A percentile compares a stretch with the other conserved stretches of the same genome.
These are phyloP conservation scores for Kurtzmaniella quercitrusa DNA, from an alignment of 1,139 yeast genomes.

Conservation along the genomic window DNA sequence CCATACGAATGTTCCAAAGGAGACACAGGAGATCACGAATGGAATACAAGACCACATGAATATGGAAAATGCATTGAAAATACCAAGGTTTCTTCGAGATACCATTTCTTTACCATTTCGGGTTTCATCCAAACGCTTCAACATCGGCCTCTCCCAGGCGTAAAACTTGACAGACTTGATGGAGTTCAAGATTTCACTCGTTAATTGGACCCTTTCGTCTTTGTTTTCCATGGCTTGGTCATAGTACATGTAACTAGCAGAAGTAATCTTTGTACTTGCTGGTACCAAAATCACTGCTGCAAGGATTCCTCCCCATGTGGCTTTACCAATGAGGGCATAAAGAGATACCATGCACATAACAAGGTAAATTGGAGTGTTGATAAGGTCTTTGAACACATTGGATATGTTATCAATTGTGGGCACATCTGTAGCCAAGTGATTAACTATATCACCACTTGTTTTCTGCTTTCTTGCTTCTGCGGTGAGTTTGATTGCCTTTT, in stretches of 20 bases:
- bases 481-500: constrained; percentile 31
- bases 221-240: constrained; percentile 24
- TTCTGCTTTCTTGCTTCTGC: constrained; percentile 36
- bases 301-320: constrained; percentile 33
- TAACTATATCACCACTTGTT: constrained; percentile 38
- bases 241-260: constrained; percentile 23
- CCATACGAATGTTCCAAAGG: constrained; percentile 24
- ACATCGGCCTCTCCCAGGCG: constrained; percentile 40
- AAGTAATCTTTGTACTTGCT: constrained; percentile 25
- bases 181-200: constrained; percentile 36
- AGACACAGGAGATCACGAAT: constrained; percentile 30
- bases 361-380: constrained; percentile 29
- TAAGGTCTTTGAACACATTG: constrained; percentile 21
- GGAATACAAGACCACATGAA: constrained; percentile 39
- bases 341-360: constrained; percentile 24
- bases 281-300: constrained; percentile 33
- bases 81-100: constrained; percentile 26
- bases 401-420: constrained; percentile 20
- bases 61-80: constrained; percentile 25
- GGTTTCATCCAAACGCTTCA: constrained; percentile 26
- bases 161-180: constrained; percentile 38
- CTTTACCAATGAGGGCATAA: constrained; percentile 26
- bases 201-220: constrained; percentile 34
- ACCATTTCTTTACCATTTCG: constrained; percentile 35
- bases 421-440: constrained; percentile 36